A percentile compares a stretch with the other conserved stretches of the same genome.
These are phyloP conservation scores for Fomes fomentarius DNA, from an alignment of 1,284 basidiomycete genomes.

Conservation along the genomic window DNA sequence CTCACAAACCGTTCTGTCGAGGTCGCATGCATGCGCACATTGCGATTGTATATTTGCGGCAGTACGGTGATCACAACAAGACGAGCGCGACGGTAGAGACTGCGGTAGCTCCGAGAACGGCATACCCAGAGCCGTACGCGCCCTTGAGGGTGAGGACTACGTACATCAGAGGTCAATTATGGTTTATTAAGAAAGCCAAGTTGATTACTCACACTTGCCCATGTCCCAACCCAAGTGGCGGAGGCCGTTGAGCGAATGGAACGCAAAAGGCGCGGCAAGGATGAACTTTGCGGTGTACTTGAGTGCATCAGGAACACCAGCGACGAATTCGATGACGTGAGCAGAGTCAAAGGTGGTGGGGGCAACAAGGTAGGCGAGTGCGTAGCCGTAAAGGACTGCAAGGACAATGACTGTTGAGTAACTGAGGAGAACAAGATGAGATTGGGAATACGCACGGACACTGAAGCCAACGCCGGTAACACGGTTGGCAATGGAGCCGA, in stretches of 20 bases:
- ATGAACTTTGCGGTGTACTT: constrained; percentile 79
- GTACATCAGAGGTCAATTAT: neutral
- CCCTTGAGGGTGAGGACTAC: constrained; percentile 82
- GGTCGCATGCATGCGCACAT: no score
- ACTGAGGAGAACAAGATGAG: no score
- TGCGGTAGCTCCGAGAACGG: constrained; percentile 82
- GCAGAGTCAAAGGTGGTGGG: constrained; percentile 82
- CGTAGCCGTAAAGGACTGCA: constrained; percentile 87
- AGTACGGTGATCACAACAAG: constrained; percentile 29
- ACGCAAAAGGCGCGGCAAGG: constrained; percentile 85
- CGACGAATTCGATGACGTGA: constrained; percentile 75
- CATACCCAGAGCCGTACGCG: constrained; percentile 81
- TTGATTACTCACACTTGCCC: constrained; percentile 75
- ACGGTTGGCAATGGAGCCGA: constrained; percentile 86
- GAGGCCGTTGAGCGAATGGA: constrained; percentile 90
- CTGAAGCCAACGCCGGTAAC: constrained; percentile 82
- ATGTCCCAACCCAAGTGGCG: constrained; percentile 93
- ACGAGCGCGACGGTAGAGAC: constrained; percentile 64
- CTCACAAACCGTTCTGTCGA: no score
- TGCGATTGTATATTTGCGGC: no score
- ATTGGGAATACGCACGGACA: constrained; percentile 62
- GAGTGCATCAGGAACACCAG: constrained; percentile 68
- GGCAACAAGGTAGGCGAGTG: constrained; percentile 84
- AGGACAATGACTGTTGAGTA: no score
- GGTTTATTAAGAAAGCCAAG: neutral